These are phyloP conservation scores for Kwoniella botswanensis DNA, from an alignment of 768 basidiomycete species.

Conservation along the genomic window DNA sequence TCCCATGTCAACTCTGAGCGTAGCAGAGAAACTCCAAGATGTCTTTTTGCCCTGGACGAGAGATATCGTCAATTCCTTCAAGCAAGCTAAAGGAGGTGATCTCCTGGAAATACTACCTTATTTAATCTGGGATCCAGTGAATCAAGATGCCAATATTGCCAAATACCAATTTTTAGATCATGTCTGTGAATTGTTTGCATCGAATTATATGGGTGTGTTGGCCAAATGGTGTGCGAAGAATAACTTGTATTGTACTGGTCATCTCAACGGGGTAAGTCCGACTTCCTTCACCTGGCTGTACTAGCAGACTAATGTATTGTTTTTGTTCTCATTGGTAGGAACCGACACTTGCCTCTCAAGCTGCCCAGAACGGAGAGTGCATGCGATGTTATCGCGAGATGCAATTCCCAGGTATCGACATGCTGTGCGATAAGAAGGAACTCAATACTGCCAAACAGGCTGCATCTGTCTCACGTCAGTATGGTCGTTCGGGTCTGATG, in stretches of 20 bases:
- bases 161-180: slow-evolving; percentile 40
- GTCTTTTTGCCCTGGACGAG: slow-evolving; percentile 46
- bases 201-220: slow-evolving; percentile 29
- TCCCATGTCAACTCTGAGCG: slow-evolving; percentile 26
- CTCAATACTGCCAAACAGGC: slow-evolving; percentile 49
- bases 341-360: slow-evolving; percentile 35
- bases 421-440: slow-evolving; percentile 40
- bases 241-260: slow-evolving; percentile 32
- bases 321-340: slow-evolving; percentile 18
- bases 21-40: slow-evolving; percentile 27
- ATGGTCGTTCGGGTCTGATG: slow-evolving; percentile 37
- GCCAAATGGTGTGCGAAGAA: slow-evolving; percentile 40
- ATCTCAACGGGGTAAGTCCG: slow-evolving; percentile 30
- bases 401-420: slow-evolving; percentile 48
- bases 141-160: slow-evolving; percentile 20
- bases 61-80: slow-evolving; percentile 21
- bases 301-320: too few relatives aligned
- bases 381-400: slow-evolving; percentile 48
- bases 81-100: slow-evolving; percentile 26
- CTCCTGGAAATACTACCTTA: slow-evolving; percentile 35
- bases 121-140: slow-evolving; percentile 38
- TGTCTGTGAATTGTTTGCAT: slow-evolving; percentile 37
- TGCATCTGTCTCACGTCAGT: slow-evolving; percentile 36
- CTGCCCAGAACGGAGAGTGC: slow-evolving; percentile 35
- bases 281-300: not conserved